These are phyloP conservation scores for Calycina marina DNA, from an alignment of 2,329 filamentous ascomycete genomes.

Conservation along the genomic window DNA sequence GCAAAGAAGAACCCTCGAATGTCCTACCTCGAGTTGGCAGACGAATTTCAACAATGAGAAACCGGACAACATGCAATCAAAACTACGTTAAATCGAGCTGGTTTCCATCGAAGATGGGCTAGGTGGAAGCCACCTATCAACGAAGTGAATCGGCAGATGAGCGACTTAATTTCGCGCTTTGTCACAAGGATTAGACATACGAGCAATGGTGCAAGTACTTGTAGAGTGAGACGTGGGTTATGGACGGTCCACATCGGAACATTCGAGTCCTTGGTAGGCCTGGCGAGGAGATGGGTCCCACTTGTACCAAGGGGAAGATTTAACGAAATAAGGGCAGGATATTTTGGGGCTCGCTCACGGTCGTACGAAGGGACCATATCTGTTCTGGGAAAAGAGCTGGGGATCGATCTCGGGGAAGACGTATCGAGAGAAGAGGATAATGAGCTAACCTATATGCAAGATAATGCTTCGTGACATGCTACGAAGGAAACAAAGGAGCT, in stretches of 20 bases:
- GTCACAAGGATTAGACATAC: conserved; percentile 5
- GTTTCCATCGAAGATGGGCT: too few species aligned
- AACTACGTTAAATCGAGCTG: too few species aligned
- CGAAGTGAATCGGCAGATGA: conserved; percentile 1
- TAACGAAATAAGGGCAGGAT: conserved; percentile 2
- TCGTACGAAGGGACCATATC: conserved; percentile 1
- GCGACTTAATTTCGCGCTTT: conserved; percentile 1
- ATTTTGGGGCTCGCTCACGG: conserved; percentile 5
- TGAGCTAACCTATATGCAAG: too few species aligned
- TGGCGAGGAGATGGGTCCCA: not conserved
- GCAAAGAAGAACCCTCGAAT: too few species aligned
- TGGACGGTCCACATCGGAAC: not conserved
- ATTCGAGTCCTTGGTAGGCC: conserved; percentile 1
- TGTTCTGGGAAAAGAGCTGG: conserved; percentile 16
- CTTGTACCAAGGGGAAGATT: not conserved
- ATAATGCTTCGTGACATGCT: too few species aligned
- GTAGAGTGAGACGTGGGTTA: conserved; percentile 5
- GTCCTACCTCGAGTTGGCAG: too few species aligned
- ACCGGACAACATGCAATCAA: too few species aligned
- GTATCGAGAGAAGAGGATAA: not conserved
- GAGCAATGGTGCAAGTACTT: too few species aligned
- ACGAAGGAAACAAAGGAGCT: too few species aligned
- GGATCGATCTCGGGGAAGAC: not conserved
- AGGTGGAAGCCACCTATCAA: conserved; percentile 8
- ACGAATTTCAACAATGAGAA: too few species aligned